phyloP scores from a whole-genome alignment of 1,284 basidiomycete genomes.

The Earliella scabrosa region DNA sequence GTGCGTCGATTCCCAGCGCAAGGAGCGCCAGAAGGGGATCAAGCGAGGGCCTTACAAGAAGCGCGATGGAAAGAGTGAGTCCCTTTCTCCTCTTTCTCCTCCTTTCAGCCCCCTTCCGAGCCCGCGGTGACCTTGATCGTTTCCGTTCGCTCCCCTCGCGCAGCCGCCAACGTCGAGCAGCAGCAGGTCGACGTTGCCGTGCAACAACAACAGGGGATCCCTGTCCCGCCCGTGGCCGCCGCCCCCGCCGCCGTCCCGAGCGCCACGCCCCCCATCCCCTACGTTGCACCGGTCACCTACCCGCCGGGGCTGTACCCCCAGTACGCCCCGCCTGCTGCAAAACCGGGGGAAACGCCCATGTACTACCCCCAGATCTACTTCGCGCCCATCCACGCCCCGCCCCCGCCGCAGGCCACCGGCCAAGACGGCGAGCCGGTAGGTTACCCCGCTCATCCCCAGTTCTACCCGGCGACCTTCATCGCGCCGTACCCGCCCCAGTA shows the following conservation, averaged over 20 bases:
- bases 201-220: conserved; percentile 40
- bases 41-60: conserved; percentile 94
- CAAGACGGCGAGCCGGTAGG: conserved; percentile 50
- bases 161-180: conserved; percentile 58
- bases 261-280: conserved; percentile 50
- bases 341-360: conserved; percentile 53
- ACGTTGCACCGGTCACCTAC: conserved; percentile 44
- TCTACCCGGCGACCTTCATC: conserved; percentile 56
- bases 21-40: conserved; percentile 85
- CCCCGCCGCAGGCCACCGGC: conserved; percentile 40
- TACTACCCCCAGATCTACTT: conserved; percentile 53
- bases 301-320: conserved; percentile 50
- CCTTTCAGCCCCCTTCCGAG: conserved; percentile 19
- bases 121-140: conserved; percentile 6
- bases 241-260: conserved; percentile 44
- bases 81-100: conserved; percentile 12
- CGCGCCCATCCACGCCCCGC: conserved; percentile 46
- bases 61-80: conserved; percentile 82
- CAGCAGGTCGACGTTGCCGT: conserved; percentile 50
- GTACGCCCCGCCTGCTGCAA: conserved; percentile 49
- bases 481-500: conserved; percentile 48
- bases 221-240: conserved; percentile 47
- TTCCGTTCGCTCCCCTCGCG: conserved; percentile 42
- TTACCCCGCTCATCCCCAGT: conserved; percentile 49
- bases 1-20: conserved; percentile 82